Evolutionary conservation across 2,329 filamentous ascomycete species (phyloP), one percentile per base, ranked within the genome.

Genomic region (Epichloe scottii): DNA sequence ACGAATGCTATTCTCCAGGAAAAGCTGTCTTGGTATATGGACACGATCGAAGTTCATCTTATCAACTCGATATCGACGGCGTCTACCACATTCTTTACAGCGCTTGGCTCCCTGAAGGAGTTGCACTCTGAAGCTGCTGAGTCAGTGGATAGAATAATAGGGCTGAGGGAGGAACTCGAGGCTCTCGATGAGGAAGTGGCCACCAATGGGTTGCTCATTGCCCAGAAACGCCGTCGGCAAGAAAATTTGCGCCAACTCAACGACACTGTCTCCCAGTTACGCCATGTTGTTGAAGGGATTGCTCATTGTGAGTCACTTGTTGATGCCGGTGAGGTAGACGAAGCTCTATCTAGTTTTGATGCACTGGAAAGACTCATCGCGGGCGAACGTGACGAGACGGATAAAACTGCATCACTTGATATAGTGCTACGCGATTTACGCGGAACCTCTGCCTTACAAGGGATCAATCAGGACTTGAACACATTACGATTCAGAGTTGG

Each of bases 21-120:
- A 68, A 98, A 98, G 68, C 74, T 98, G 12, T 97, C 93, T 0
- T 98, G 93, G 93, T 98, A 98, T 66, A 95, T 98, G 89, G 93
- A 98, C 65, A 98, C 93, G 0, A 89, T 98, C 21, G 93, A 98
- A 65, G 89, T 98, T 50, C 93, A 98, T 64, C 74, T 98, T 7
- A 96, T 98, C 59, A 89, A 88, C 34, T 95, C 90, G 0, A 98
- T 98, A 55, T 97, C 91, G 2, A 89, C 87, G 0, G 93, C 93
- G 1, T 97, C 93, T 0, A 89, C 89, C 0, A 95, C 91, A 0
- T 98, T 98, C 67, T 98, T 98, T 62, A 90, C 89, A 0, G 93
- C 93, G 0, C 73, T 98, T 1, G 91, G 93, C 0, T 95, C 90
- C 0, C 72, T 98, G 35, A 85, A 89, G 57, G 89, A 96, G 63